Percentiles rank a stretch among this genome's conserved stretches.
Evolutionary conservation across 139 green algal genomes (phyloP).

Genomic region (Tetradesmus lagerheimii): DNA sequence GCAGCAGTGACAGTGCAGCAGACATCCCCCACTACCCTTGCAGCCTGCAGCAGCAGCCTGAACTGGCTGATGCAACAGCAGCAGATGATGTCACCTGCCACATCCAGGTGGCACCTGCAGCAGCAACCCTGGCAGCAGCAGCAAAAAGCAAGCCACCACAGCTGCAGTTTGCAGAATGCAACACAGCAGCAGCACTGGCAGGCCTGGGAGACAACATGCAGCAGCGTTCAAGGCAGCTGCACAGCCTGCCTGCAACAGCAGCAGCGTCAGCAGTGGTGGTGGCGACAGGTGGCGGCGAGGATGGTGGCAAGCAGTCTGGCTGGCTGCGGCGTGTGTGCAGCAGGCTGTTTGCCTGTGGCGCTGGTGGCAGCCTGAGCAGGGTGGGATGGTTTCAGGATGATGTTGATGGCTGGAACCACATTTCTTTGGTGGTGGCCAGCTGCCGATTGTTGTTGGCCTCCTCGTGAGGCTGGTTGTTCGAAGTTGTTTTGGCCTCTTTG

Average conservation of each 20-base stretch:
- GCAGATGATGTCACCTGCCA: no score
- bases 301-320: not conserved
- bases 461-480: not conserved
- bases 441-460: not conserved
- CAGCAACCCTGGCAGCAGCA: not conserved
- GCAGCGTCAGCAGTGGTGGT: not conserved
- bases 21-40: not conserved
- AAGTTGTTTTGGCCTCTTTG: not conserved
- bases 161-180: not conserved
- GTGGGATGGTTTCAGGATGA: not conserved
- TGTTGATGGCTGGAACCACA: not conserved
- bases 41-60: not conserved
- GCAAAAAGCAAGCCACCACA: not conserved
- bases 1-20: not conserved
- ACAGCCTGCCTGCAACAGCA: slow-evolving; percentile 2
- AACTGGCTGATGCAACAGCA: not conserved
- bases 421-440: not conserved
- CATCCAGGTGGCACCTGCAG: not conserved
- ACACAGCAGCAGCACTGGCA: not conserved
- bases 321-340: not conserved
- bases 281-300: not conserved
- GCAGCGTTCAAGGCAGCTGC: not conserved
- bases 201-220: not conserved
- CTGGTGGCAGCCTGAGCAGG: not conserved
- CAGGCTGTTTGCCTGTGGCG: not conserved